A percentile compares a stretch with the other conserved stretches of the same genome.
Conservation (phyloP, 257 asterid genomes). For the Jacaranda mimosifolia region DNA sequence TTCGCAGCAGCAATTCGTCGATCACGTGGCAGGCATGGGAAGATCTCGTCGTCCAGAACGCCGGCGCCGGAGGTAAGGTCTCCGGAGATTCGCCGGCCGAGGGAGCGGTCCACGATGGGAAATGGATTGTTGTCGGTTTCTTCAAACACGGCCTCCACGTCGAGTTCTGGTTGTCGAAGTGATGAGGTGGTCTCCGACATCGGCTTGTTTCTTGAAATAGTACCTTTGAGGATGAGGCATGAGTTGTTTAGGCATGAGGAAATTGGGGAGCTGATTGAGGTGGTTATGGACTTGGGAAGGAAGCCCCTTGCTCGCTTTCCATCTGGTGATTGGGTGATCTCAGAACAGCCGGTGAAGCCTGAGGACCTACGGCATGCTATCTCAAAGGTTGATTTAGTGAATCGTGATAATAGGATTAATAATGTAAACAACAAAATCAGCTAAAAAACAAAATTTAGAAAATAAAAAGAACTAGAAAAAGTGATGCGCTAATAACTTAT, state of each 20-base stretch:
- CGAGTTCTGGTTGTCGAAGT: conserved; percentile 48
- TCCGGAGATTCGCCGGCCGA: conserved; percentile 81
- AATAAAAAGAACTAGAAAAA: background rate
- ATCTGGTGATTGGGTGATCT: conserved; percentile 86
- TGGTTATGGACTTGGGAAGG: conserved; percentile 98
- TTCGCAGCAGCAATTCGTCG: conserved; percentile 78
- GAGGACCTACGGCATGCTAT: conserved; percentile 85
- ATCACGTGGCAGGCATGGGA: conserved; percentile 58
- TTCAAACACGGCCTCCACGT: conserved; percentile 52
- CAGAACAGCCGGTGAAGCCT: conserved; percentile 72
- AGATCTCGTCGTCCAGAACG: conserved; percentile 56
- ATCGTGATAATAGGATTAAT: conserved; percentile 14
- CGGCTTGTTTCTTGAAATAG: conserved; percentile 84
- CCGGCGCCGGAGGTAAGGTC: conserved; percentile 56
- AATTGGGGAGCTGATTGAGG: conserved; percentile 80
- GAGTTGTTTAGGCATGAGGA: conserved; percentile 71
- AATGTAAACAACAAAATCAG: background rate
- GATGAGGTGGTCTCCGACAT: conserved; percentile 78
- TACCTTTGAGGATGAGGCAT: conserved; percentile 81
- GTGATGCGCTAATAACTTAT: conserved; percentile 1
- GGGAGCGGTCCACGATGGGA: conserved; percentile 52
- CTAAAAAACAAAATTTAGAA: background rate
- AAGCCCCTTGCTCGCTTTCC: conserved; percentile 96
- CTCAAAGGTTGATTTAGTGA: conserved; percentile 71
- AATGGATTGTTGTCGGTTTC: conserved; percentile 65